Conservation (phyloP, 352 stramenopile genomes). For the Phytopythium oedochilum region DNA sequence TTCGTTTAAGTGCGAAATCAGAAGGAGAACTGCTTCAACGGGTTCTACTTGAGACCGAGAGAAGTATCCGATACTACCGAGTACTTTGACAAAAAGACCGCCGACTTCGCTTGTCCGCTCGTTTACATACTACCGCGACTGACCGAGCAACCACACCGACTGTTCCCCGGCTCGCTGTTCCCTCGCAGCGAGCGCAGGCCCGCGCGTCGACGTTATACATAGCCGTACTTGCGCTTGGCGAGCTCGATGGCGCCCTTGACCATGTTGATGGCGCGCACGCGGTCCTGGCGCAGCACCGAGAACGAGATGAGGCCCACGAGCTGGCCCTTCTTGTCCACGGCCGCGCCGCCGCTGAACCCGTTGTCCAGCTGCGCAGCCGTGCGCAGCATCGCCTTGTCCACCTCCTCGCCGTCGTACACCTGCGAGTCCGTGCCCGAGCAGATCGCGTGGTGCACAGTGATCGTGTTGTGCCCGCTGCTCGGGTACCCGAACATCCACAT, state of each 20-base stretch:
- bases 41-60: too few relatives aligned
- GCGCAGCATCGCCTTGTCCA: conserved; percentile 84
- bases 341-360: conserved; percentile 78
- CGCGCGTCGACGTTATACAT: conserved; percentile 27
- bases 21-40: too few relatives aligned
- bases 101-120: background rate
- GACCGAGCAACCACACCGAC: background rate
- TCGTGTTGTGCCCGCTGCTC: conserved; percentile 86
- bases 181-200: background rate
- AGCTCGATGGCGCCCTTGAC: conserved; percentile 83
- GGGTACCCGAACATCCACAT: conserved; percentile 91
- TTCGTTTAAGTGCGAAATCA: too few relatives aligned
- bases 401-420: conserved; percentile 79
- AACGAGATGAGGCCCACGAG: conserved; percentile 86
- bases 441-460: conserved; percentile 88
- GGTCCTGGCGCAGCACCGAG: conserved; percentile 79
- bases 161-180: background rate
- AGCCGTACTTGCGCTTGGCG: conserved; percentile 75
- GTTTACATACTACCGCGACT: background rate
- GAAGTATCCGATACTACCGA: too few relatives aligned
- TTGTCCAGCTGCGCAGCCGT: conserved; percentile 84
- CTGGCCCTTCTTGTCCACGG: conserved; percentile 82
- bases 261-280: conserved; percentile 87
- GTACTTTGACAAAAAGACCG: too few relatives aligned
- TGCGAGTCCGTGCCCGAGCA: conserved; percentile 86